Conservation (phyloP, 345 rosid species). For the Brassica incana region DNA sequence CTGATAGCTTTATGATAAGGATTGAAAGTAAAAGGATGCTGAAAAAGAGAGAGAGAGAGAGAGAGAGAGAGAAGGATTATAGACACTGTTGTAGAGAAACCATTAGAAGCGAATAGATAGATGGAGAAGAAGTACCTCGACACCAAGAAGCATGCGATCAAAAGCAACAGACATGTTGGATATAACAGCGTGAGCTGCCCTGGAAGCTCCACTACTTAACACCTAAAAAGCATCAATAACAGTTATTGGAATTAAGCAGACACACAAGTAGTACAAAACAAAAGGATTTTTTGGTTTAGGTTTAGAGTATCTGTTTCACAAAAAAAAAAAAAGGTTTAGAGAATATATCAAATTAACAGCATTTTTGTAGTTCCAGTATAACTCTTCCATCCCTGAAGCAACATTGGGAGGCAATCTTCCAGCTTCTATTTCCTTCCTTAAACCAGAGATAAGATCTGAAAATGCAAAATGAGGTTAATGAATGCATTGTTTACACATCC, state of each 20-base stretch:
- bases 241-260: background rate
- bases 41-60: slow-evolving; percentile 33
- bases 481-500: background rate
- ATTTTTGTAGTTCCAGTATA: slow-evolving; percentile 79
- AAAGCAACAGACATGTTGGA: slow-evolving; percentile 80
- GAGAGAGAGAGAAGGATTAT: background rate
- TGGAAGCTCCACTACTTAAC: slow-evolving; percentile 59
- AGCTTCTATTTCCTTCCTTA: slow-evolving; percentile 67
- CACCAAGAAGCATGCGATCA: slow-evolving; percentile 75
- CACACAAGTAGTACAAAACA: background rate
- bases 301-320: too few relatives aligned
- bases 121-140: slow-evolving; percentile 57
- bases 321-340: slow-evolving; percentile 23
- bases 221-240: slow-evolving; percentile 53
- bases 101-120: background rate
- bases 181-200: slow-evolving; percentile 61
- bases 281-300: background rate
- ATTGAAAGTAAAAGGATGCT: slow-evolving; percentile 76
- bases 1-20: slow-evolving; percentile 85
- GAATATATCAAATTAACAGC: slow-evolving; percentile 58
- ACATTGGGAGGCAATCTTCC: slow-evolving; percentile 74
- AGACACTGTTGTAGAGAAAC: background rate
- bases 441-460: slow-evolving; percentile 79
- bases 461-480: background rate
- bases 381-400: slow-evolving; percentile 80